These are phyloP conservation scores for Diplodia intermedia DNA, from an alignment of 2,329 filamentous ascomycete species.

Conservation along the genomic window DNA sequence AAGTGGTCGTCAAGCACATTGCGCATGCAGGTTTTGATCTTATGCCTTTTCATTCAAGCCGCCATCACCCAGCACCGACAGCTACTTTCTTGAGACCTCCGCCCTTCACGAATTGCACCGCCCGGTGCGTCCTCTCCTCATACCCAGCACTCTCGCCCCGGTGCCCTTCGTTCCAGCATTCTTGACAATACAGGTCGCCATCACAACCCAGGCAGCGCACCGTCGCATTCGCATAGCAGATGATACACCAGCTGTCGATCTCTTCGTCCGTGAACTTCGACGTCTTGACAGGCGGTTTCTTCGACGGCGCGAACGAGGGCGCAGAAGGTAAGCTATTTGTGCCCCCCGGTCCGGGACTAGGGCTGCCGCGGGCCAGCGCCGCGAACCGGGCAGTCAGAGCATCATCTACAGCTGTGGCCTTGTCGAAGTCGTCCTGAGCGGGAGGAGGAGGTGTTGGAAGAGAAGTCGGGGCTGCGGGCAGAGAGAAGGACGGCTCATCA, in stretches of 20 bases:
- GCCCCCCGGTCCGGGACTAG: slow-evolving; percentile 36
- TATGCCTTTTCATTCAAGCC: not conserved
- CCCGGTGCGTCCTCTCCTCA: slow-evolving; percentile 73
- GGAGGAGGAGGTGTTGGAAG: slow-evolving; percentile 37
- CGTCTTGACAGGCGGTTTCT: slow-evolving; percentile 42
- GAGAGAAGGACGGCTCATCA: slow-evolving; percentile 37
- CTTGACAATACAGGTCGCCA: slow-evolving; percentile 73
- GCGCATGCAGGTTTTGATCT: not conserved
- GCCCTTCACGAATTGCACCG: slow-evolving; percentile 61
- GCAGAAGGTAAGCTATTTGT: slow-evolving; percentile 53
- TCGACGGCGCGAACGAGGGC: slow-evolving; percentile 52
- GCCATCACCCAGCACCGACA: slow-evolving; percentile 11
- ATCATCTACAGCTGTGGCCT: slow-evolving; percentile 49
- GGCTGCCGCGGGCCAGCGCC: slow-evolving; percentile 48
- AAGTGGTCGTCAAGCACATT: not conserved
- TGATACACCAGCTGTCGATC: slow-evolving; percentile 78
- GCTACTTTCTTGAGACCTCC: slow-evolving; percentile 25
- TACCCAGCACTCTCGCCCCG: slow-evolving; percentile 70
- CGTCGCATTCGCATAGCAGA: slow-evolving; percentile 80
- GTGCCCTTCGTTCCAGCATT: slow-evolving; percentile 85
- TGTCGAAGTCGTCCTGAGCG: slow-evolving; percentile 38
- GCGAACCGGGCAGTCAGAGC: slow-evolving; percentile 55
- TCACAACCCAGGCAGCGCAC: slow-evolving; percentile 76
- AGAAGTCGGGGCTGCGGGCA: slow-evolving; percentile 55
- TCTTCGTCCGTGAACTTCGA: slow-evolving; percentile 68